A percentile compares a stretch with the other conserved stretches of the same genome.
Conservation (phyloP, 2,329 filamentous ascomycete genomes). For the Colletotrichum filicis region DNA sequence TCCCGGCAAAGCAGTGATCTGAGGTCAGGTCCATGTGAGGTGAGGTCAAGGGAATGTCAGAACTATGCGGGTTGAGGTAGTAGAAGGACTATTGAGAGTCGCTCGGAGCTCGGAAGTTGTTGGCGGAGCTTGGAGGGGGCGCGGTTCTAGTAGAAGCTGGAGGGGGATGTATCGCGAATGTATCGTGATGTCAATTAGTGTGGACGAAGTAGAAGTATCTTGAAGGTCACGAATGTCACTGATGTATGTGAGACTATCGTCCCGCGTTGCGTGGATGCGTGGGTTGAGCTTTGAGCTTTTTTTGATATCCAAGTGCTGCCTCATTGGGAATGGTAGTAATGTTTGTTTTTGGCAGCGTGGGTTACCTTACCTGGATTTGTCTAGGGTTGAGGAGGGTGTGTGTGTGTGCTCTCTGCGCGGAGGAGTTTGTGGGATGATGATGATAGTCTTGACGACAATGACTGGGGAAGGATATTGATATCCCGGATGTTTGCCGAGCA, state of each 20-base stretch:
- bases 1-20: not conserved
- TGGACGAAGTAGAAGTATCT: conserved; percentile 9
- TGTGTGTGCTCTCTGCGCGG: not conserved
- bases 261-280: not conserved
- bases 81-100: not conserved
- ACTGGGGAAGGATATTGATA: not conserved
- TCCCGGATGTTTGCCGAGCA: not conserved
- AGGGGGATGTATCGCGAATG: not conserved
- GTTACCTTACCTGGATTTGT: not conserved
- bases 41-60: not conserved
- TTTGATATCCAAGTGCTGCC: not conserved
- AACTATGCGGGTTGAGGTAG: not conserved
- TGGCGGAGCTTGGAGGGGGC: not conserved
- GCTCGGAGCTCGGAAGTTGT: not conserved
- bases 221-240: not conserved
- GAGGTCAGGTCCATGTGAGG: not conserved
- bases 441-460: not conserved
- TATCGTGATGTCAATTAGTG: not conserved
- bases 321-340: not conserved
- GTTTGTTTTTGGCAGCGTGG: not conserved
- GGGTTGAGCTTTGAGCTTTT: not conserved
- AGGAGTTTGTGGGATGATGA: not conserved
- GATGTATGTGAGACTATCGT: not conserved
- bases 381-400: not conserved
- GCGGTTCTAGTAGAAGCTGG: conserved; percentile 7